These are phyloP conservation scores for Zygosaccharomyces sapae DNA, from an alignment of 1,139 yeast genomes.

Conservation along the genomic window DNA sequence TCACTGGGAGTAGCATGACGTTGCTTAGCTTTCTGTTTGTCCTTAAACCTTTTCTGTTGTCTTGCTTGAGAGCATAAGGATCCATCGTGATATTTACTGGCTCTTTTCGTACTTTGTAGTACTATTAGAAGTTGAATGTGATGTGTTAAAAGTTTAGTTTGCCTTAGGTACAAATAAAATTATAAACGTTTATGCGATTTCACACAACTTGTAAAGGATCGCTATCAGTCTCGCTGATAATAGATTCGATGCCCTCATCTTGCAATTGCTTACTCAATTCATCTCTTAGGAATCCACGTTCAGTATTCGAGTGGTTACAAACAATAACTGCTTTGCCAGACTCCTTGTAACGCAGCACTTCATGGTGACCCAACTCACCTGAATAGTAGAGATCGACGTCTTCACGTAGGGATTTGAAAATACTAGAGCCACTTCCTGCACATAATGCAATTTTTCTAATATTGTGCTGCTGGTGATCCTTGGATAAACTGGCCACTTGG, in stretches of 20 bases:
- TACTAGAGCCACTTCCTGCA: constrained; percentile 91
- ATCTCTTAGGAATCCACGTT: constrained; percentile 68
- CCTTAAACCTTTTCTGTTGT: constrained; percentile 35
- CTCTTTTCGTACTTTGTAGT: neutral
- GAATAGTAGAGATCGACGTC: constrained; percentile 76
- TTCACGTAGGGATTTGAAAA: constrained; percentile 36
- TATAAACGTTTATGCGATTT: too few relatives aligned
- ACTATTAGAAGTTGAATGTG: neutral
- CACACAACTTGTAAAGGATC: constrained; percentile 47
- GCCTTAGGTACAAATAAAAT: too few relatives aligned
- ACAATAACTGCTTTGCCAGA: constrained; percentile 68
- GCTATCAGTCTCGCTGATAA: constrained; percentile 49
- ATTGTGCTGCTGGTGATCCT: constrained; percentile 33
- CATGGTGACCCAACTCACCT: constrained; percentile 94
- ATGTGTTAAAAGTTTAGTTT: neutral
- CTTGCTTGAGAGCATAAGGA: constrained; percentile 28
- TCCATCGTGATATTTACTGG: constrained; percentile 21
- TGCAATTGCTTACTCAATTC: constrained; percentile 49
- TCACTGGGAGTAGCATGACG: constrained; percentile 36
- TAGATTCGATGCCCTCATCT: constrained; percentile 40
- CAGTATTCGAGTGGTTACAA: constrained; percentile 90
- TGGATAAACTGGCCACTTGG: constrained; percentile 56
- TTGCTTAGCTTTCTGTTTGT: constrained; percentile 32
- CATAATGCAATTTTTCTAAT: constrained; percentile 70
- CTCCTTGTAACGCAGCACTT: constrained; percentile 67